Evolutionary conservation across 805 yeast species (phyloP), one percentile per base, ranked within the genome.

Genomic region (Sugiyamaella americana): DNA sequence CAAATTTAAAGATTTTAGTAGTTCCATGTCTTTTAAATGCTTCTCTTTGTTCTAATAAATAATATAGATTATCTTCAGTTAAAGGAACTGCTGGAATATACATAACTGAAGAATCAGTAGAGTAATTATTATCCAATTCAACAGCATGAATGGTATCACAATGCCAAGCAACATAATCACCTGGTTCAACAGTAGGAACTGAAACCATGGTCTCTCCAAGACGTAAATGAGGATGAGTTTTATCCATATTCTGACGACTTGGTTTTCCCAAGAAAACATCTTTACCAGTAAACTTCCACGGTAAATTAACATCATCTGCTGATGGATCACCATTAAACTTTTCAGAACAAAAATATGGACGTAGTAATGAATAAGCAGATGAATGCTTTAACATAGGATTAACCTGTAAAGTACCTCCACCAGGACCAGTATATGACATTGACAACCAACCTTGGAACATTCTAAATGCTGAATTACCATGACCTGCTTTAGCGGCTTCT

Each of bases 401-500:
- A 39, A 72, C 54, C 37, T 58, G 52, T 32, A 72, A 58, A n/a
- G 74, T 64, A 4, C 76, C 76, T 47, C 65, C 71, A 11, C 65
- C 64, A 13, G 68, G 60, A 6, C 62, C 63, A 10, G 60, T 65
- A 10, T 59, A 61, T 11, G 68, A 59, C 50, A 72, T 56, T 2
- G 74, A 63, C 22, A 71, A 48, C 75, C 76, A 72, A 6, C 75
- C 75, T 54, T 72, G 76, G 37, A 70, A 66, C 11, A 71, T 57
- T 44, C 77, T 60, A 54, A 72, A 70, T 8, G 63, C 63, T 19
- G 68, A 58, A 48, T 70, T 65, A 10, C 51, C 52, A 10, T 51
- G 48, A 8, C 42, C 56, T n/a, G 54, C 53, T 37, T 60, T 61
- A 52, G 69, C 65, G 41, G 66, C 52, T 36, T 67, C 64, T 46